These are phyloP conservation scores for slime mould (Dictyostelium discoideum) DNA, from an alignment of 78 protist genomes.

Conservation along the genomic window dicty_2.7 NC_007090.3:4415501-4416000, in stretches of 20 bases:
- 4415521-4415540: slow-evolving; percentile 34
- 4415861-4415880: slow-evolving; percentile 48
- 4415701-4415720: not conserved
- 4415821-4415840: not conserved
- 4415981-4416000: not conserved
- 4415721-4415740: not conserved
- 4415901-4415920: not conserved
- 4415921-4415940: slow-evolving; percentile 29
- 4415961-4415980: not conserved
- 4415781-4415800: not conserved
- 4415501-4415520: not conserved
- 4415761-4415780: slow-evolving; percentile 11
- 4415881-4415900: not conserved
- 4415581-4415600: slow-evolving; percentile 23
- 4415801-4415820: slow-evolving; percentile 13
- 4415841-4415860: slow-evolving; percentile 64
- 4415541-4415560: slow-evolving; percentile 64
- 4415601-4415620: slow-evolving; percentile 77
- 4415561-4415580: not conserved
- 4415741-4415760: slow-evolving; percentile 26
- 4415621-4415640: slow-evolving; percentile 78
- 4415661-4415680: slow-evolving; percentile 49
- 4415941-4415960: not conserved
- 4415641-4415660: slow-evolving; percentile 75
- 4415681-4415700: slow-evolving; percentile 9